Conservation (phyloP, 2,329 filamentous ascomycete genomes). For the Pyrenochaeta sp. region DNA sequence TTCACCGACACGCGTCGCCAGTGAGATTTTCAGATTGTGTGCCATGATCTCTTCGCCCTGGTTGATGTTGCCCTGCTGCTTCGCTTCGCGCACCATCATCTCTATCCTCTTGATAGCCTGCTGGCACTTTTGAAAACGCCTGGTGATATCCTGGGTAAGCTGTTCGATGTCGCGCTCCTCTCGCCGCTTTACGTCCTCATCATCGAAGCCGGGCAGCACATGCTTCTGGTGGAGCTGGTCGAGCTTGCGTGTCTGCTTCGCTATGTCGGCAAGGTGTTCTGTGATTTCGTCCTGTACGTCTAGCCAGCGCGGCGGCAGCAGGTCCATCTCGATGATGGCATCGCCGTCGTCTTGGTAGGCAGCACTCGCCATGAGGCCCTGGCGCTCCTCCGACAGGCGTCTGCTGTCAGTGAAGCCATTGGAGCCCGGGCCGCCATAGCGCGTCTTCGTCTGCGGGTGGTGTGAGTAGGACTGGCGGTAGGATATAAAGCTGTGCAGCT, state of each 20-base stretch:
- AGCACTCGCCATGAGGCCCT: constrained; percentile 83
- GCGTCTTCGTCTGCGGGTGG: constrained; percentile 87
- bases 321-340: constrained; percentile 97
- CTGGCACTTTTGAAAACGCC: constrained; percentile 89
- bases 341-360: constrained; percentile 88
- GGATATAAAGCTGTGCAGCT: constrained; percentile 82
- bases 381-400: constrained; percentile 68
- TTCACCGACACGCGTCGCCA: constrained; percentile 89
- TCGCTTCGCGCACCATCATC: constrained; percentile 82
- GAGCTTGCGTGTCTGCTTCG: constrained; percentile 81
- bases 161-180: constrained; percentile 92
- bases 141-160: constrained; percentile 89
- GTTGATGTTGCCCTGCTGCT: constrained; percentile 74
- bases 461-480: constrained; percentile 99
- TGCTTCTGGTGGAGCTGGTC: constrained; percentile 97
- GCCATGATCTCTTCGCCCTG: constrained; percentile 94
- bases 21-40: constrained; percentile 90
- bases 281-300: constrained; percentile 94
- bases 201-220: constrained; percentile 94
- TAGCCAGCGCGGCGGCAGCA: constrained; percentile 93
- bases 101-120: constrained; percentile 88
- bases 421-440: constrained; percentile 62
- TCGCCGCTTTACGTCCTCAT: constrained; percentile 84
- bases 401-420: constrained; percentile 60
- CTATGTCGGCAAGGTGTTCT: constrained; percentile 80